phyloP scores from a whole-genome alignment of 495 filamentous ascomycete species.

The Penicillium malachiteum region DNA sequence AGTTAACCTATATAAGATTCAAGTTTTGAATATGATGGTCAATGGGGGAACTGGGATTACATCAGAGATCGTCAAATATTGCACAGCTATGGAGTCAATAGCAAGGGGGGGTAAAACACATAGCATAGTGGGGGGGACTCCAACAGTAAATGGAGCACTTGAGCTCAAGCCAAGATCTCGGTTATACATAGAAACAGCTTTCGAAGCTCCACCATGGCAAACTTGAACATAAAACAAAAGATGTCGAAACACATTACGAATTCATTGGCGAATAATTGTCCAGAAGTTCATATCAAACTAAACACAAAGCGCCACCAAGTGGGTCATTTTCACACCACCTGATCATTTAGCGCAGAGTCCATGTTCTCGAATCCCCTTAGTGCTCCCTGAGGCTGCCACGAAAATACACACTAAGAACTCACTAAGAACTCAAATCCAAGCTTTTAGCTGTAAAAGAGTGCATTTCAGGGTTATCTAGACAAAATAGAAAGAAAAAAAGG shows the following conservation, averaged over 20 bases:
- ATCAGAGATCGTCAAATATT: neutral
- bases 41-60: neutral
- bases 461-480: too few relatives aligned
- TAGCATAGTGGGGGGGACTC: neutral
- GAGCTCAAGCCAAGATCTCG: neutral
- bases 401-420: too few relatives aligned
- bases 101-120: too few relatives aligned
- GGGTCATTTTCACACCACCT: neutral
- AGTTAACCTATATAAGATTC: neutral
- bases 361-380: neutral
- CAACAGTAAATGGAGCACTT: neutral
- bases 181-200: constrained; percentile 20
- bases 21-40: neutral
- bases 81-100: too few relatives aligned
- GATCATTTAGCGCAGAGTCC: neutral
- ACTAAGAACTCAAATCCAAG: too few relatives aligned
- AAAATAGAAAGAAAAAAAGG: neutral
- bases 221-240: neutral
- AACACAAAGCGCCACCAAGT: neutral
- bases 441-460: too few relatives aligned
- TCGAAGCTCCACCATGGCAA: constrained; percentile 3
- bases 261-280: constrained; percentile 1
- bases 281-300: neutral
- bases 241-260: constrained; percentile 17
- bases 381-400: too few relatives aligned